Evolutionary conservation across 139 green algal species (phyloP).

Genomic region (Mychonastes homosphaera): DNA sequence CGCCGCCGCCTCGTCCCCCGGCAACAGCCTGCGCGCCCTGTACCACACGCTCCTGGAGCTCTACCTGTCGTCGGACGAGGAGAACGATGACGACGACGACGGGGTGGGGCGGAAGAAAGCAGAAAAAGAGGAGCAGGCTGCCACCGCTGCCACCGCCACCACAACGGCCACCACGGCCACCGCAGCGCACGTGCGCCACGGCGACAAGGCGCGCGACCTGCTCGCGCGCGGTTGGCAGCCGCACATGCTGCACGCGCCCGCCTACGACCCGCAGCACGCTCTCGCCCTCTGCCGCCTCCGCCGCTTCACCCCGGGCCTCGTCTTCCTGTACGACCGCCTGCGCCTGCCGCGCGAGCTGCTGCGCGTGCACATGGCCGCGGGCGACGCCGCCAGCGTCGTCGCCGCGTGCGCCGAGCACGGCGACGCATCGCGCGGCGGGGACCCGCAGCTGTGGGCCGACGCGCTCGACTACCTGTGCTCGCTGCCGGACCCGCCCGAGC

Average conservation of each 20-base stretch:
- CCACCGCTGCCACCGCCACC: background rate
- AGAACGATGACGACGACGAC: constrained; percentile 6
- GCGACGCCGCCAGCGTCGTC: constrained; percentile 65
- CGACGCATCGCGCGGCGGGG: constrained; percentile 38
- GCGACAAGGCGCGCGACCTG: constrained; percentile 66
- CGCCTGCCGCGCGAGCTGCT: constrained; percentile 68
- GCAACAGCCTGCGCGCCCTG: constrained; percentile 44
- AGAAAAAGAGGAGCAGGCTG: background rate
- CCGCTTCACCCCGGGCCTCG: constrained; percentile 54
- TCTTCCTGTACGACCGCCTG: constrained; percentile 84
- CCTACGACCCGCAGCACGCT: constrained; percentile 80
- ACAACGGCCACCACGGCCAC: background rate
- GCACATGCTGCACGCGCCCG: constrained; percentile 34
- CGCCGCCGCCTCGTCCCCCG: constrained; percentile 18
- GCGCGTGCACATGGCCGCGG: constrained; percentile 59
- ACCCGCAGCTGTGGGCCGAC: constrained; percentile 76
- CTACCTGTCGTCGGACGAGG: constrained; percentile 40
- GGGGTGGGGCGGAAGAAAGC: background rate
- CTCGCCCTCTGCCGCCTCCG: constrained; percentile 77
- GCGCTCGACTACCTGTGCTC: constrained; percentile 62
- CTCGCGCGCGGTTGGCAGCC: constrained; percentile 71
- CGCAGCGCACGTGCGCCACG: constrained; percentile 17
- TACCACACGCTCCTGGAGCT: constrained; percentile 82
- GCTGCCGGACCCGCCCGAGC: no score
- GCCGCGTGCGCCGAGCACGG: constrained; percentile 58